Conservation (phyloP, 768 basidiomycete genomes). For the Naganishia onofrii region DNA sequence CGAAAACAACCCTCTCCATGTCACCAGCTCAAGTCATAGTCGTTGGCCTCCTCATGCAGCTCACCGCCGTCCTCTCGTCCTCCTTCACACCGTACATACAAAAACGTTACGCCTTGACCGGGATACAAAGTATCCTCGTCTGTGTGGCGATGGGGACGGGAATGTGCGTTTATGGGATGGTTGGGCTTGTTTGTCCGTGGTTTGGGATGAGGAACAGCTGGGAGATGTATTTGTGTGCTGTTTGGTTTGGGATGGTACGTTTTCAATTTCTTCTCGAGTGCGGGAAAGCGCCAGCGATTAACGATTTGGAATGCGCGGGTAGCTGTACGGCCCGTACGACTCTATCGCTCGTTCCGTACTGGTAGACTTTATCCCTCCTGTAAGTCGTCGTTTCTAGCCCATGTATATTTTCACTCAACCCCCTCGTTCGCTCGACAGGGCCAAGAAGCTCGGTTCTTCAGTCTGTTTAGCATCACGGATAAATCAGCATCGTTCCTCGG, state of each 20-base stretch:
- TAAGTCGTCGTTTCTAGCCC: conserved; percentile 30
- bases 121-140: conserved; percentile 8
- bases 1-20: conserved; percentile 83
- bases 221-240: conserved; percentile 81
- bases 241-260: conserved; percentile 69
- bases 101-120: conserved; percentile 46
- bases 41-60: conserved; percentile 71
- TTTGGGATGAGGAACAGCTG: conserved; percentile 73
- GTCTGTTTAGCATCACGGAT: conserved; percentile 77
- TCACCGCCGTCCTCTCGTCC: conserved; percentile 75
- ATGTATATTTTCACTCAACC: not conserved
- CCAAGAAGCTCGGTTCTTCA: conserved; percentile 84
- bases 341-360: conserved; percentile 83
- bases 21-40: conserved; percentile 70
- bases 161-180: conserved; percentile 76
- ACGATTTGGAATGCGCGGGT: not conserved
- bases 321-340: conserved; percentile 84
- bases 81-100: conserved; percentile 77
- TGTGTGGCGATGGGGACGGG: conserved; percentile 35
- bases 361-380: conserved; percentile 75
- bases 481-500: conserved; percentile 91
- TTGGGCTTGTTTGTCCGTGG: conserved; percentile 68
- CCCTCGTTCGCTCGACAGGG: conserved; percentile 50
- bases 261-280: not conserved
- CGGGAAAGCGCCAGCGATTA: not conserved